These are phyloP conservation scores for Aureobasidium uvarum DNA, from an alignment of 2,329 filamentous ascomycete genomes.

Conservation along the genomic window DNA sequence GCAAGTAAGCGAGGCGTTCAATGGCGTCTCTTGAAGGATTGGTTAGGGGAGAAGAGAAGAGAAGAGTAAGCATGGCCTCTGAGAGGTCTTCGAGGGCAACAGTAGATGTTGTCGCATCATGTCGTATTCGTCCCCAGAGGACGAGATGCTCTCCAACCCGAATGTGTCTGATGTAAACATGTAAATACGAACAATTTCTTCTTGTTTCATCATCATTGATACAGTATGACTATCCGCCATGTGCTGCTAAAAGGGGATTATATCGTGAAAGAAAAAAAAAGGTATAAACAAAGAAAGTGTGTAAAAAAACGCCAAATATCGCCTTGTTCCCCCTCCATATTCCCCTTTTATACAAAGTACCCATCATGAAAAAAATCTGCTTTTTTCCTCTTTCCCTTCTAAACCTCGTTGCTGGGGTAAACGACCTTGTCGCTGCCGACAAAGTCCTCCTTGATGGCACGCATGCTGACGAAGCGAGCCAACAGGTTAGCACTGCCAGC, in stretches of 20 bases:
- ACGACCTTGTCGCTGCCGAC: slow-evolving; percentile 48
- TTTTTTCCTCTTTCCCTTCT: not conserved
- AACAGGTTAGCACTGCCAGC: slow-evolving; percentile 55
- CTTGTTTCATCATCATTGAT: slow-evolving; percentile 18
- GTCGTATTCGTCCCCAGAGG: not conserved
- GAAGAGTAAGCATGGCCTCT: not conserved
- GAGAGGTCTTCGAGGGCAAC: not conserved
- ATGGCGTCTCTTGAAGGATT: slow-evolving; percentile 14
- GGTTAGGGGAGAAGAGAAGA: not conserved
- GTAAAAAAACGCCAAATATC: slow-evolving; percentile 17
- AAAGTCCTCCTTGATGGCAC: slow-evolving; percentile 58
- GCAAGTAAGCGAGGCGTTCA: slow-evolving; percentile 14
- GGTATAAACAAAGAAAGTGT: slow-evolving; percentile 3
- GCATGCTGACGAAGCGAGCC: slow-evolving; percentile 55
- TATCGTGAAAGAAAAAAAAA: slow-evolving; percentile 7
- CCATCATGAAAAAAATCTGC: not conserved
- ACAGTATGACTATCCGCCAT: slow-evolving; percentile 5
- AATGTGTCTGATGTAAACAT: not conserved
- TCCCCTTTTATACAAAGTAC: not conserved
- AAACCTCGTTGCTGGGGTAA: slow-evolving; percentile 55
- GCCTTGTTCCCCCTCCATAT: not conserved
- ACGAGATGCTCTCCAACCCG: not conserved
- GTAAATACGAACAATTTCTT: slow-evolving; percentile 6
- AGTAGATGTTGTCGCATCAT: not conserved
- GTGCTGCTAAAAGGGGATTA: not conserved